Evolutionary conservation across 441 rosid species (phyloP), one percentile per base, ranked within the genome.

Genomic region (Capsella rubella): DNA sequence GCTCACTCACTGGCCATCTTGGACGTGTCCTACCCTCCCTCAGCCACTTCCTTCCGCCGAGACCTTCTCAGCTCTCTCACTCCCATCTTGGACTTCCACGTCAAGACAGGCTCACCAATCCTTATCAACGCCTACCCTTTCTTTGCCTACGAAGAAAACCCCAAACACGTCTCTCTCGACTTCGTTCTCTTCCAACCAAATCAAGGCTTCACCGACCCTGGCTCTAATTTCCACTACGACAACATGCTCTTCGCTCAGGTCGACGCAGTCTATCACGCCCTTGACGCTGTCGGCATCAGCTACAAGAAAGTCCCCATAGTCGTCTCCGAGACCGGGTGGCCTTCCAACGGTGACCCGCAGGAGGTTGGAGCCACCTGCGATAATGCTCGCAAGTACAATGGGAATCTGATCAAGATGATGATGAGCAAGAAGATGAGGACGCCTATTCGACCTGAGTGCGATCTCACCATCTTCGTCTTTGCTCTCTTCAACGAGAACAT

Each of bases 301-400:
- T 92, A 84, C 79, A 86, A 84, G 85, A 86, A 87, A 65, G 71
- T 94, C 16, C 82, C 88, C 3, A 78, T 94, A 2, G 91, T 87
- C 32, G 86, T 94, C 64, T 92, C 99, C 47, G 99, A 94, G 73
- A 94, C 97, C 0, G 99, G 99, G 11, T 94, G 99, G 99, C 99
- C 99, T 9, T 92, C 99, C 1, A 90, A 87, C 67, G 99, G 99
- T 40, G 99, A 92, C 49, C 82, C 64, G 0, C 85, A 88, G 1
- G 99, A 94, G 71, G 85, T 74, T 0, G 99, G 99, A 0, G 97
- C 99, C 3, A 83, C 87, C 4, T 78, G 68, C 5, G 97, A 90
- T 4, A 90, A 95, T 80, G 99, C 99, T 0, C 89, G 84, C 84
- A 89, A 87, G 82, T 95, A 95, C 69, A 92, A 90, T 27, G 92